Evolutionary conservation across 352 stramenopile species (phyloP), one percentile per base, ranked within the genome.

Genomic region (Peronospora tabacina): DNA sequence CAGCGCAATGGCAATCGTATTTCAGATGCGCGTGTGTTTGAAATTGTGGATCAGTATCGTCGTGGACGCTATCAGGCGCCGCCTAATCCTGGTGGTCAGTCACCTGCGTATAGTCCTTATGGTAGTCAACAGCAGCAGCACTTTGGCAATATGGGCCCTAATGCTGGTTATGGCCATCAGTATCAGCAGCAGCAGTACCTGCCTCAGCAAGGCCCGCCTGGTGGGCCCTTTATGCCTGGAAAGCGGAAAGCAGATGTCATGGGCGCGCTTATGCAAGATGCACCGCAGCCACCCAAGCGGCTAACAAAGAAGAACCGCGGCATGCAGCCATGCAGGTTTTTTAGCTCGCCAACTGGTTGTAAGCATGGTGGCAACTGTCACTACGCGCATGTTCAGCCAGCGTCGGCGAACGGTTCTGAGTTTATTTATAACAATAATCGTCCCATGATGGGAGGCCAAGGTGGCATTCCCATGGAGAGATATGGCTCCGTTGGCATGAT

Each of bases 1-100:
- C 73, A 85, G 52, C 82, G 71, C 47, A 75, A 86, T 42, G 75
- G 77, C 39, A 87, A 87, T 49, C 68, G 63, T 33, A 90, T 93
- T 46, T 53, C 77, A 3, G 82, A 93, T 52, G 66, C 61, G 10
- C 82, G 82, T 35, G 78, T 93, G 36, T 57, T 82, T 38, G 79
- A 93, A 60, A 86, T 93, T 47, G 60, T 93, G 48, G 74, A 87
- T 44, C 66, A 73, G 34, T 78, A 78, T 44, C 63, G 66, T 38
- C 75, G 75, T 24, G 68, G 64, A 29, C 61, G 58, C 22, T 70
- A 48, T 22, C 60, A 63, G 40, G 44, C 52, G 40, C 60, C 64
- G 19, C 66, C 51, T 37, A 56, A 60, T 54, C 49, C 44, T 35
- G 55, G 59, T 48, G 50, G 47, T n/a, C 48, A 57, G 20, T 62